Percentiles rank a stretch among this genome's conserved stretches.
Evolutionary conservation across 192 early-diverging fungal genomes (phyloP).

Genomic region (Coemansia umbellata): DNA sequence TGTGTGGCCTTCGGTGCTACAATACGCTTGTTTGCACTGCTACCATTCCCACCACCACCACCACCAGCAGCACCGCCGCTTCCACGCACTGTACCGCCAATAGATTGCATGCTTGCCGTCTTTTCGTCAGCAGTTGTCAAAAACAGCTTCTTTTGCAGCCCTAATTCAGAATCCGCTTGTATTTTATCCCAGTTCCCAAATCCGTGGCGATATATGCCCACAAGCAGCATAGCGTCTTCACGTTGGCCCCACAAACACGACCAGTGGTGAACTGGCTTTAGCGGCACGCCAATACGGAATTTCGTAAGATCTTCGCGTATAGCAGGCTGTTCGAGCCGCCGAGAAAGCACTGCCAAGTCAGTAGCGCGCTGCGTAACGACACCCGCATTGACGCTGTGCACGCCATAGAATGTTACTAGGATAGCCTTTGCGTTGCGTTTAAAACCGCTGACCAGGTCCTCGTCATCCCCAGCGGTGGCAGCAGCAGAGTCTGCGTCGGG

Average conservation of each 20-base stretch:
- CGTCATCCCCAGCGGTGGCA: conserved; percentile 31
- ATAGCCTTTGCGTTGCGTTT: conserved; percentile 68
- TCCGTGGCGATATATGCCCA: conserved; percentile 91
- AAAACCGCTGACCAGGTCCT: conserved; percentile 41
- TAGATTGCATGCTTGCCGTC: conserved; percentile 37
- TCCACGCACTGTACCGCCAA: conserved; percentile 16
- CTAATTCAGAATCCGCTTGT: conserved; percentile 72
- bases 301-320: conserved; percentile 54
- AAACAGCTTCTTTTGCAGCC: conserved; percentile 84
- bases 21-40: conserved; percentile 38
- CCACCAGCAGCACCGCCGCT: conserved; percentile 3
- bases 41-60: conserved; percentile 8
- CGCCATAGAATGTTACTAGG: conserved; percentile 70
- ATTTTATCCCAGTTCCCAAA: conserved; percentile 90
- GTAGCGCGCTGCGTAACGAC: conserved; percentile 68
- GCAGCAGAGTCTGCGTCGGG: conserved; percentile 11
- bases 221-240: conserved; percentile 94
- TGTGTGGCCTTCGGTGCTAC: conserved; percentile 79
- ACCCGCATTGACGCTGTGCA: conserved; percentile 82
- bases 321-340: conserved; percentile 54
- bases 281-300: conserved; percentile 74
- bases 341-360: conserved; percentile 67
- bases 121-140: conserved; percentile 54
- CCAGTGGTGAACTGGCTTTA: conserved; percentile 88
- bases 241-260: conserved; percentile 77